Conservation (phyloP, 108 stramenopile genomes). For the Skeletonema tropicum region DNA sequence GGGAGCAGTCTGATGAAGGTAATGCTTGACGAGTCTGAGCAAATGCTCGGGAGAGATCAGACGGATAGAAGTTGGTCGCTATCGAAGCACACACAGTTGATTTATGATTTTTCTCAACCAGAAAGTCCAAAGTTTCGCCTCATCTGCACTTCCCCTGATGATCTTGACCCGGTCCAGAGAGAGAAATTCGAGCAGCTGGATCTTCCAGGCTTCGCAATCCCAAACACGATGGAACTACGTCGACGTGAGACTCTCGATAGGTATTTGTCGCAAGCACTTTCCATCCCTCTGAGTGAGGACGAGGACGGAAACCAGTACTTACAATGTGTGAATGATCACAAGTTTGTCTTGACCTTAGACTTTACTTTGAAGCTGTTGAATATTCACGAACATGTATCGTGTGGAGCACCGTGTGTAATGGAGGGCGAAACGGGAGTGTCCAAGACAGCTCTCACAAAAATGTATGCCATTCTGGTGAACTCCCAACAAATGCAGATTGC, state of each 20-base stretch:
- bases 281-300: conserved; percentile 16
- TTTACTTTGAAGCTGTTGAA: conserved; percentile 29
- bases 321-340: conserved; percentile 33
- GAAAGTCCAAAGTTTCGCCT: conserved; percentile 29
- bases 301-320: conserved; percentile 7
- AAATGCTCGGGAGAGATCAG: conserved; percentile 19
- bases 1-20: conserved; percentile 38
- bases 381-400: conserved; percentile 38
- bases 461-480: conserved; percentile 41
- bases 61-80: conserved; percentile 14
- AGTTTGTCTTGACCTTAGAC: conserved; percentile 36
- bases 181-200: conserved; percentile 20
- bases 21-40: conserved; percentile 28
- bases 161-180: conserved; percentile 13
- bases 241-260: conserved; percentile 34
- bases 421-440: conserved; percentile 46
- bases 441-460: conserved; percentile 39
- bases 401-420: conserved; percentile 35
- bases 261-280: conserved; percentile 37
- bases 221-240: conserved; percentile 19
- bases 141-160: conserved; percentile 27
- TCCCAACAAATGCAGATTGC: conserved; percentile 15
- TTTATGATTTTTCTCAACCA: conserved; percentile 30
- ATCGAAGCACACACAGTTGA: conserved; percentile 25
- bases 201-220: conserved; percentile 34